phyloP scores from a whole-genome alignment of 441 rosid species.

The Populus tomentosa region DNA sequence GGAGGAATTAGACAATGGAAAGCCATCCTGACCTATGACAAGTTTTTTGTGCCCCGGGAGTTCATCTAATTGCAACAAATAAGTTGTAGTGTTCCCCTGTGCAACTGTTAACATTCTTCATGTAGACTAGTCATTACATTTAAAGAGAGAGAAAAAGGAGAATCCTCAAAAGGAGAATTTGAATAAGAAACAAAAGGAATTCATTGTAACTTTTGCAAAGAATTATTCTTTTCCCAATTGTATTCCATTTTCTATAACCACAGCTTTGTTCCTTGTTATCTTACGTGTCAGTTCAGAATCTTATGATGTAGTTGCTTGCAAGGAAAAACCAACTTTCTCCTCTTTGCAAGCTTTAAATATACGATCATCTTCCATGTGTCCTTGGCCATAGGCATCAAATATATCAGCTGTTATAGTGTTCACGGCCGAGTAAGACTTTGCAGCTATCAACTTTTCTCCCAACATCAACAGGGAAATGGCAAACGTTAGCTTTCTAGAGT shows the following conservation, averaged over 20 bases:
- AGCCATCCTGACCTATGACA: conserved; percentile 43
- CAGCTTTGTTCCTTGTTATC: conserved; percentile 18
- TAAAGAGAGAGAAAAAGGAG: conserved; percentile 7
- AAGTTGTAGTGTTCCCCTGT: conserved; percentile 13
- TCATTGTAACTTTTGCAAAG: conserved; percentile 26
- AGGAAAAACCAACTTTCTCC: conserved; percentile 14
- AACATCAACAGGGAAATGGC: conserved; percentile 27
- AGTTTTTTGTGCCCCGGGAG: conserved; percentile 8
- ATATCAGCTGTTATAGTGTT: neutral
- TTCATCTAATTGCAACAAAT: conserved; percentile 1
- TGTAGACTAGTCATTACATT: conserved; percentile 8
- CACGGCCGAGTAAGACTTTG: neutral
- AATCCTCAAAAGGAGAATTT: conserved; percentile 13
- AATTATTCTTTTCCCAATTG: conserved; percentile 32
- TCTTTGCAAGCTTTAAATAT: neutral
- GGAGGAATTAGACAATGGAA: conserved; percentile 81
- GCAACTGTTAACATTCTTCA: conserved; percentile 6
- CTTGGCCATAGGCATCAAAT: neutral
- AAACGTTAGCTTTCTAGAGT: conserved; percentile 51
- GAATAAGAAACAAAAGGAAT: conserved; percentile 16
- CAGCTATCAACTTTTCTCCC: neutral
- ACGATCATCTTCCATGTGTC: neutral
- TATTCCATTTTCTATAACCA: conserved; percentile 7
- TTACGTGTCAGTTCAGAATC: conserved; percentile 20
- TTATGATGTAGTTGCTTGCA: conserved; percentile 13